These are phyloP conservation scores for Cinnamomum chago DNA, from an alignment of 164 flowering plant genomes.

Conservation along the genomic window DNA sequence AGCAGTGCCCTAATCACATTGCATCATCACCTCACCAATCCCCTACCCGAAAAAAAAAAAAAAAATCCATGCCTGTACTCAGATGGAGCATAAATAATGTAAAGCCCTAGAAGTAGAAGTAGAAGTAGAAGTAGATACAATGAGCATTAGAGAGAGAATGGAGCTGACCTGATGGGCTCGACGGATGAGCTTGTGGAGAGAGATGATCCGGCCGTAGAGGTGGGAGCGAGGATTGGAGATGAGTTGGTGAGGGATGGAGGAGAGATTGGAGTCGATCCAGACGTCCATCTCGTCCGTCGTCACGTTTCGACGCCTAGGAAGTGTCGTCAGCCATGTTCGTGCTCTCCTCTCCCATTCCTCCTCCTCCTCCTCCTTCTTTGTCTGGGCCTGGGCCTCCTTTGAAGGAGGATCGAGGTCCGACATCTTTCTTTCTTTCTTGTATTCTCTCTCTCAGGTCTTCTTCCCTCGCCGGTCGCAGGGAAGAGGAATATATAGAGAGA, in stretches of 20 bases:
- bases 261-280: conserved; percentile 48
- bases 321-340: conserved; percentile 47
- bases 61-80: no score
- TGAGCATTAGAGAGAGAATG: background rate
- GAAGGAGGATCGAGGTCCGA: no score
- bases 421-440: background rate
- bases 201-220: conserved; percentile 33
- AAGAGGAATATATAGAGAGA: no score
- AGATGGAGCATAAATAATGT: no score
- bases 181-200: conserved; percentile 23
- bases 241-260: conserved; percentile 36
- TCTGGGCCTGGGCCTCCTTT: no score
- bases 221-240: conserved; percentile 36
- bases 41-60: no score
- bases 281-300: conserved; percentile 42
- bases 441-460: no score
- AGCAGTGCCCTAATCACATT: no score
- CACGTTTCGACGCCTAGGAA: conserved; percentile 43
- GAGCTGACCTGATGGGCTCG: conserved; percentile 13
- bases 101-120: background rate
- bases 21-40: no score
- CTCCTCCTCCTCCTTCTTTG: background rate
- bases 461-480: no score
- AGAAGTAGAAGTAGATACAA: background rate
- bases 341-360: conserved; percentile 48